Evolutionary conservation across 225 moss, liverwort and hornwort genomes (phyloP).

Genomic region (Takakia lepidozioides): DNA sequence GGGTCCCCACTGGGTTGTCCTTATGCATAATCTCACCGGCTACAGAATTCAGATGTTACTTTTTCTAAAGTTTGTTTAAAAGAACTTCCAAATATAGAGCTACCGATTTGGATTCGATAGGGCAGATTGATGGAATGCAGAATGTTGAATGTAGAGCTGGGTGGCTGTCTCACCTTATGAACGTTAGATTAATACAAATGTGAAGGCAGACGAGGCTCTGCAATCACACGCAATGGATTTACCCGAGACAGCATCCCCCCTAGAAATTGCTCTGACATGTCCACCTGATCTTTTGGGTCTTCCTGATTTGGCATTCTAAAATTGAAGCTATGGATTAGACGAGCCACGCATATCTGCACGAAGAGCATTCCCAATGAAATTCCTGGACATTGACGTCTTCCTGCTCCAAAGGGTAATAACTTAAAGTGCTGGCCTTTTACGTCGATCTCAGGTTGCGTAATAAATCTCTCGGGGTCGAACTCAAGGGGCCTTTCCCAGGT

Average conservation of each 20-base stretch:
- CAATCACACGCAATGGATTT: conserved; percentile 9
- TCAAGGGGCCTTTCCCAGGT: conserved; percentile 15
- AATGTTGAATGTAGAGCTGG: too few relatives aligned
- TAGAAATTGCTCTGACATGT: conserved; percentile 24
- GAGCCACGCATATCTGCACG: conserved; percentile 14
- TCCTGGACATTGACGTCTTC: conserved; percentile 19
- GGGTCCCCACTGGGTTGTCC: too few relatives aligned
- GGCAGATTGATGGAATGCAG: too few relatives aligned
- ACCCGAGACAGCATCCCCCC: conserved; percentile 20
- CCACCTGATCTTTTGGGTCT: conserved; percentile 5
- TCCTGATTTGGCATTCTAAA: conserved; percentile 14
- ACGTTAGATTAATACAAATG: background rate
- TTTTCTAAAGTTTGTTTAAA: too few relatives aligned
- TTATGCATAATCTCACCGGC: too few relatives aligned
- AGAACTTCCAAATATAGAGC: too few relatives aligned
- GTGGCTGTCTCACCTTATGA: too few relatives aligned
- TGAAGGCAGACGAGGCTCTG: conserved; percentile 8
- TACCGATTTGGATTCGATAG: too few relatives aligned
- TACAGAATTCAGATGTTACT: too few relatives aligned
- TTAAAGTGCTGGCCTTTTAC: conserved; percentile 18
- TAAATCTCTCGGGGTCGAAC: conserved; percentile 33
- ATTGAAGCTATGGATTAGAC: conserved; percentile 17
- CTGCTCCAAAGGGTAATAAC: conserved; percentile 17
- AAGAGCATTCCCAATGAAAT: conserved; percentile 10
- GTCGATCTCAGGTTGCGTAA: conserved; percentile 1